These are phyloP conservation scores for Turritis glabra DNA, from an alignment of 345 rosid genomes.

Conservation along the genomic window DNA sequence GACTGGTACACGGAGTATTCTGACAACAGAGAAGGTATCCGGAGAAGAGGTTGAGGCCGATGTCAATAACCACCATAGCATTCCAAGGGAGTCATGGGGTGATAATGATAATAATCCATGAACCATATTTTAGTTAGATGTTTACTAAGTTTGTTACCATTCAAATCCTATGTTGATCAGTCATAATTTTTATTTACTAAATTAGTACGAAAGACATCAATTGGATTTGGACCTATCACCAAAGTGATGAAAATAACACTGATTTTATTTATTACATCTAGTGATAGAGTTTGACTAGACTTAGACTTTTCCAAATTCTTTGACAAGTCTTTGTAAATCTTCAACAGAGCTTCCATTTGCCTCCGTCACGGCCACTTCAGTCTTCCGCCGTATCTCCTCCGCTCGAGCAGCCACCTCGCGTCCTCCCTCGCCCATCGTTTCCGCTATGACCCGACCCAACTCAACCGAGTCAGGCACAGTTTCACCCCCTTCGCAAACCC, in stretches of 20 bases:
- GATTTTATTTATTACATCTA: too few relatives aligned
- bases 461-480: slow-evolving; percentile 57
- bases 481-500: slow-evolving; percentile 54
- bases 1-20: neutral
- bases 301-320: slow-evolving; percentile 34
- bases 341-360: slow-evolving; percentile 15
- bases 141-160: too few relatives aligned
- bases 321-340: slow-evolving; percentile 43
- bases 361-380: slow-evolving; percentile 44
- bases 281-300: too few relatives aligned
- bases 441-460: slow-evolving; percentile 39
- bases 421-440: slow-evolving; percentile 32
- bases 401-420: slow-evolving; percentile 35
- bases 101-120: neutral
- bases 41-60: slow-evolving; percentile 23
- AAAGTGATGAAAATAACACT: too few relatives aligned
- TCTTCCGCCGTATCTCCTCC: slow-evolving; percentile 35
- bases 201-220: too few relatives aligned
- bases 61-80: slow-evolving; percentile 38
- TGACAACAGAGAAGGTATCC: neutral
- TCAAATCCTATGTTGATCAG: too few relatives aligned
- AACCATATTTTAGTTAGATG: too few relatives aligned
- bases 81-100: slow-evolving; percentile 40
- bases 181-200: too few relatives aligned
- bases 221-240: too few relatives aligned